These are phyloP conservation scores for Aristolochia fimbriata DNA, from an alignment of 164 flowering plant genomes.

Conservation along the genomic window DNA sequence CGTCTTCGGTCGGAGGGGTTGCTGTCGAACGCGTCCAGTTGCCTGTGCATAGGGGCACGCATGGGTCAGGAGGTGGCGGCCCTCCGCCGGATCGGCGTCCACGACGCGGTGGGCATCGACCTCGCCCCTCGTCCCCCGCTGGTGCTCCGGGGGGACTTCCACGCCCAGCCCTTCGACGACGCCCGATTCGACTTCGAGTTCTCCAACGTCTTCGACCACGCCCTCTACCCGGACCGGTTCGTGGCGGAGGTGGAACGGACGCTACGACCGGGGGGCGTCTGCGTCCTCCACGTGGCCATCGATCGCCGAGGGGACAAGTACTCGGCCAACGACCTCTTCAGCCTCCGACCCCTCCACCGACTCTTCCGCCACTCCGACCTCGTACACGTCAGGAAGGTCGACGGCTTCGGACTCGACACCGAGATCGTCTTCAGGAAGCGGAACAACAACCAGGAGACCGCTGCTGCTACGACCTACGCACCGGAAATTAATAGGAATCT, in stretches of 20 bases:
- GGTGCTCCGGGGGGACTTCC: constrained; percentile 65
- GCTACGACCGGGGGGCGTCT: constrained; percentile 56
- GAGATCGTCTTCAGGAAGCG: constrained; percentile 61
- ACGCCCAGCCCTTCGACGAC: constrained; percentile 55
- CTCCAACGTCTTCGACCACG: constrained; percentile 88
- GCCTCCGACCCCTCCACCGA: constrained; percentile 38
- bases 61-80: constrained; percentile 84
- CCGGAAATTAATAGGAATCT: no score
- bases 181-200: constrained; percentile 77
- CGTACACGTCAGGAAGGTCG: constrained; percentile 43
- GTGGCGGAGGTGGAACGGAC: constrained; percentile 84
- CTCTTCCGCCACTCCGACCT: constrained; percentile 40
- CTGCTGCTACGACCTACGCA: no score
- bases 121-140: constrained; percentile 73
- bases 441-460: no score
- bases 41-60: constrained; percentile 70
- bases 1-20: constrained; percentile 24
- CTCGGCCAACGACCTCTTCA: constrained; percentile 68
- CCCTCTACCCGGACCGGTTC: constrained; percentile 58
- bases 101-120: constrained; percentile 62
- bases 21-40: constrained; percentile 34
- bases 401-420: constrained; percentile 75
- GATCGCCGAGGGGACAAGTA: constrained; percentile 48
- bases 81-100: constrained; percentile 47
- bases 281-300: constrained; percentile 65